These are phyloP conservation scores for Neurospora sublineolata DNA, from an alignment of 495 filamentous ascomycete genomes.

Conservation along the genomic window DNA sequence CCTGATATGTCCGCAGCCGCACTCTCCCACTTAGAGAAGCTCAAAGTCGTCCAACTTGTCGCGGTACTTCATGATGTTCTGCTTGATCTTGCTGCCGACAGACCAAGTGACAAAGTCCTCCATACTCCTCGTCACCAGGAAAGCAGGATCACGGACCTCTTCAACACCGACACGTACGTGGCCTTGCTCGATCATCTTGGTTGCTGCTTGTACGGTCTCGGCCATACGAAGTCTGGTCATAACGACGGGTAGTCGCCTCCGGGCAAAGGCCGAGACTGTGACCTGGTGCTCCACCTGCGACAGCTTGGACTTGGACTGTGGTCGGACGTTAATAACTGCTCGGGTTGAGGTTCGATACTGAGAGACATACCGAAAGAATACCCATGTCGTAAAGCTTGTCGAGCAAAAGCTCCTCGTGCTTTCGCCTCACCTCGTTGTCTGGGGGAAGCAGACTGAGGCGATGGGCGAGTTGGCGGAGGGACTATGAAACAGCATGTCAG, in stretches of 20 bases:
- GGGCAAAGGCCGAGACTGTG: slow-evolving; percentile 73
- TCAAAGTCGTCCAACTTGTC: slow-evolving; percentile 97
- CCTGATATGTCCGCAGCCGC: not conserved
- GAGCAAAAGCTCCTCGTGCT: slow-evolving; percentile 71
- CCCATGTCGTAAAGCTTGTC: slow-evolving; percentile 90
- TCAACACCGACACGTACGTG: slow-evolving; percentile 91
- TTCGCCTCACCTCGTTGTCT: slow-evolving; percentile 59
- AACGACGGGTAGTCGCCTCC: slow-evolving; percentile 69
- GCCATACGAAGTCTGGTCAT: slow-evolving; percentile 76
- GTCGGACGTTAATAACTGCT: not conserved
- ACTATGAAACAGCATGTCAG: slow-evolving; percentile 13
- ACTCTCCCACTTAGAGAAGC: slow-evolving; percentile 44
- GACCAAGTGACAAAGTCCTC: slow-evolving; percentile 98
- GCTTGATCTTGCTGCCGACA: slow-evolving; percentile 91
- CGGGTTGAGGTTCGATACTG: no score
- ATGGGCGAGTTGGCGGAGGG: slow-evolving; percentile 78
- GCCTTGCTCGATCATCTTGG: slow-evolving; percentile 85
- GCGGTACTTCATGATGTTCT: slow-evolving; percentile 82
- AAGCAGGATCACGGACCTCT: slow-evolving; percentile 76
- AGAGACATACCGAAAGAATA: slow-evolving; percentile 40
- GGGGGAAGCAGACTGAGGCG: slow-evolving; percentile 58
- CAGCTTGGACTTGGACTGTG: slow-evolving; percentile 54
- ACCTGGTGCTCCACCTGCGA: slow-evolving; percentile 76
- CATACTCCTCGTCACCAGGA: slow-evolving; percentile 66
- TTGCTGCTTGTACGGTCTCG: slow-evolving; percentile 70